Evolutionary conservation across 2,329 filamentous ascomycete genomes (phyloP), one percentile per base, ranked within the genome.

Genomic region (Trichoderma endophyticum): DNA sequence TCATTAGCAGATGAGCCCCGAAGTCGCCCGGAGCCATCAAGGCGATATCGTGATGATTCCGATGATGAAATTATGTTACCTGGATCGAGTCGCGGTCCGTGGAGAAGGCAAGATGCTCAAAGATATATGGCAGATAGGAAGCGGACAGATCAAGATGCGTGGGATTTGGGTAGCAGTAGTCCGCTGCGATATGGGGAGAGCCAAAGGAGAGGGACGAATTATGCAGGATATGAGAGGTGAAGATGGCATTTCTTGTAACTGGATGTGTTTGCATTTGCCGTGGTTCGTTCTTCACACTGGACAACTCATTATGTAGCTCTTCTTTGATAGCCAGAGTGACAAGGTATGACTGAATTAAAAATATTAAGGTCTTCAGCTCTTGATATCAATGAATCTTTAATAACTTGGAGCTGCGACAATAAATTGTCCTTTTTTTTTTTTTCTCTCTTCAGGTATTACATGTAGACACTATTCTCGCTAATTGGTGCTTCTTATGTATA

Each of bases 31-130:
- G 57, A 36, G 12, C 48, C 32, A 32, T 2, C 32, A 21, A 59
- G 21, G 4, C 60, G 18, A 36, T 59, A 32, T 14, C 69, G 18
- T 2, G 43, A 59, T 14, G 24, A n/a, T 32, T n/a, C 8, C 1
- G n/a, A 56, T 28, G 59, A 63, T 6, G 67, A 63, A 2, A 6
- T 21, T 3, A 3, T 28, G 9, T 34, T 43, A 3, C 6, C 59
- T 26, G 28, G n/a, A 6, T 24, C 59, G 24, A 56, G 4, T 18
- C 32, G 39, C 15, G n/a, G 14, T 18, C 6, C 43, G 8, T 63
- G 67, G 67, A 26, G 48, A 36, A 54, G 59, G n/a, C 69, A 57
- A 51, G 60, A 64, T 26, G 59, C 67, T 28, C 67, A 70, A 12
- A 30, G 43, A 18, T 70, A 70, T 39, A 70, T 70, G 67, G 14